phyloP scores from a whole-genome alignment of 257 asterid species.

The Salvia hispanica region DNA sequence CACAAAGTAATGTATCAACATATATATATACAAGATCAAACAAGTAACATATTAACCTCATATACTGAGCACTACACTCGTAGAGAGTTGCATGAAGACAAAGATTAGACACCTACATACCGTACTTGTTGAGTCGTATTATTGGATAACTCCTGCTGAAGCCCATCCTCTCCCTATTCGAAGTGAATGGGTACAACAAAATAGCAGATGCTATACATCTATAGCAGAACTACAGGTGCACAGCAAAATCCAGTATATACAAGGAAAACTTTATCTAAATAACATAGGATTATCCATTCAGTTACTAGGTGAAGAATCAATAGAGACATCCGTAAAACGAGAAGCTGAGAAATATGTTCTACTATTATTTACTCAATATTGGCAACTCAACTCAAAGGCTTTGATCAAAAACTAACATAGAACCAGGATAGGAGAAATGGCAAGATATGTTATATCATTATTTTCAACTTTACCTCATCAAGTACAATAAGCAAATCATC shows the following conservation, averaged over 20 bases:
- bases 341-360: slow-evolving; percentile 19
- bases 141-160: slow-evolving; percentile 69
- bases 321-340: background rate
- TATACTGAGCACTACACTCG: slow-evolving; percentile 24
- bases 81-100: slow-evolving; percentile 49
- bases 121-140: slow-evolving; percentile 62
- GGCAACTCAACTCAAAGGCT: background rate
- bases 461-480: slow-evolving; percentile 1
- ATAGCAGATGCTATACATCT: slow-evolving; percentile 42
- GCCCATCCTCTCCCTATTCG: slow-evolving; percentile 77
- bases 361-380: background rate
- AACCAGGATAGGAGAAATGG: background rate
- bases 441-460: background rate
- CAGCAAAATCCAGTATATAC: slow-evolving; percentile 25
- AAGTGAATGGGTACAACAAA: slow-evolving; percentile 66
- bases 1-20: slow-evolving; percentile 28
- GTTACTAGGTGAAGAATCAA: slow-evolving; percentile 21
- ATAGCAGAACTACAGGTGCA: slow-evolving; percentile 37
- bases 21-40: slow-evolving; percentile 3
- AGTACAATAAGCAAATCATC: background rate
- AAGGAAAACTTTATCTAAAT: background rate
- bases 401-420: background rate
- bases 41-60: background rate
- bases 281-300: slow-evolving; percentile 2
- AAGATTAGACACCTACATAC: slow-evolving; percentile 68